Evolutionary conservation across 2,329 filamentous ascomycete genomes (phyloP), one percentile per base, ranked within the genome.

Genomic region (Claviceps citrina): DNA sequence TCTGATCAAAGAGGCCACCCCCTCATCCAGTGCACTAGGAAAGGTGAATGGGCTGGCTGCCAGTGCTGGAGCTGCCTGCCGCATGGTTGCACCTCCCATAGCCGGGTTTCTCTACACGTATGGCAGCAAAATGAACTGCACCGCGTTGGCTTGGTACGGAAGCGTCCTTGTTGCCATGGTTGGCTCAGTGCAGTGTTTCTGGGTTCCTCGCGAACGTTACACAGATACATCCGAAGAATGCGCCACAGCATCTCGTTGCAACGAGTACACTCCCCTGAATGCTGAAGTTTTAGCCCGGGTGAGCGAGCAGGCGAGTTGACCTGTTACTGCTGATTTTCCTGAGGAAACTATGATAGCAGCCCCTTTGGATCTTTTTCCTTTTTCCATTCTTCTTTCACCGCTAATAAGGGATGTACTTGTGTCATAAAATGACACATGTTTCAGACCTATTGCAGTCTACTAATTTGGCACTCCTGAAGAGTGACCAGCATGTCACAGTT

Each of bases 11-110:
- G 73, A 80, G 51, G 73, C 74, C 2, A 77, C 73, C 0, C 73
- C 75, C 2, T 67, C 63, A 25, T 59, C 65, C 6, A 62, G 61
- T 31, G 67, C 75, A 6, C 61, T 80, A 30, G 77, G 77, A 38
- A 76, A 68, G 49, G 71, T 81, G 49, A 81, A 81, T 44, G 77
- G 77, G 4, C 56, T 81, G 32, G 75, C 76, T 18, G 76, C 77
- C 38, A 78, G 73, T 42, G 76, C 73, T 2, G 75, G 75, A 20
- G 76, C 76, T 6, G 75, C 72, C 6, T 81, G 75, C 49, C 67
- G 79, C 41, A 84, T 81, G 57, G 60, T 81, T 9, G 76, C 78
- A 0, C 78, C 78, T 5, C 77, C 77, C 0, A 54, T 81, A 13
- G 71, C 74, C 2, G 77, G 77, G 3, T 77, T 70, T 45, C 57